Evolutionary conservation across 192 early-diverging fungal species (phyloP).

Genomic region (Backusella macrospora): DNA sequence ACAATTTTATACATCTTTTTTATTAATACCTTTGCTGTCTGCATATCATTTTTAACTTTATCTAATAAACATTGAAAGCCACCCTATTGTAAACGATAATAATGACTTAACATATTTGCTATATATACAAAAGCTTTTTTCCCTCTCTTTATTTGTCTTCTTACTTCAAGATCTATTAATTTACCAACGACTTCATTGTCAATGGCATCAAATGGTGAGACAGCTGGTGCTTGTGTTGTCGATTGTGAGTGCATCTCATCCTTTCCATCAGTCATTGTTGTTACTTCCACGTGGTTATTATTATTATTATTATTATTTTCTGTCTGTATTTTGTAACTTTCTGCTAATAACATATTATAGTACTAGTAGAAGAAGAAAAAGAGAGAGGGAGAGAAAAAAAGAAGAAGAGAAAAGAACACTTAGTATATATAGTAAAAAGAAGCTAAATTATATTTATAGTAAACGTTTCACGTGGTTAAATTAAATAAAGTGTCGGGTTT

Average conservation of each 20-base stretch:
- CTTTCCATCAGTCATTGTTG: not conserved
- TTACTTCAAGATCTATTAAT: slow-evolving; percentile 19
- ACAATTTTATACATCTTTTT: not conserved
- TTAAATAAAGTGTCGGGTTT: not conserved
- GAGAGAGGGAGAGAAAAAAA: not conserved
- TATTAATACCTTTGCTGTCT: slow-evolving; percentile 63
- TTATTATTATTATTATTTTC: not conserved
- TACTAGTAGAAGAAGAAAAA: not conserved
- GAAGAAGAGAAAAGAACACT: not conserved
- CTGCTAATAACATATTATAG: slow-evolving; percentile 6
- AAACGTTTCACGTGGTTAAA: slow-evolving; percentile 8
- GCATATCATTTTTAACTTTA: slow-evolving; percentile 68
- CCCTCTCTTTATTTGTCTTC: not conserved
- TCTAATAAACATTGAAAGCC: slow-evolving; percentile 51
- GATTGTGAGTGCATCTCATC: slow-evolving; percentile 12
- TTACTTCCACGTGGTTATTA: not conserved
- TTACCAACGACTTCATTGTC: slow-evolving; percentile 7
- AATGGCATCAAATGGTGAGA: not conserved
- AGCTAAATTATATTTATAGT: slow-evolving; percentile 16
- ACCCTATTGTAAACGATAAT: not conserved
- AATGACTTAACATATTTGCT: too few species aligned
- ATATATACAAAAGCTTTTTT: not conserved
- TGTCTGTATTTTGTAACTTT: slow-evolving; percentile 14
- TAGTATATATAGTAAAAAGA: slow-evolving; percentile 8
- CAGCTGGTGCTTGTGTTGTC: not conserved